phyloP scores from a whole-genome alignment of 208 protist genomes.

The Crithidia fasciculata region DNA sequence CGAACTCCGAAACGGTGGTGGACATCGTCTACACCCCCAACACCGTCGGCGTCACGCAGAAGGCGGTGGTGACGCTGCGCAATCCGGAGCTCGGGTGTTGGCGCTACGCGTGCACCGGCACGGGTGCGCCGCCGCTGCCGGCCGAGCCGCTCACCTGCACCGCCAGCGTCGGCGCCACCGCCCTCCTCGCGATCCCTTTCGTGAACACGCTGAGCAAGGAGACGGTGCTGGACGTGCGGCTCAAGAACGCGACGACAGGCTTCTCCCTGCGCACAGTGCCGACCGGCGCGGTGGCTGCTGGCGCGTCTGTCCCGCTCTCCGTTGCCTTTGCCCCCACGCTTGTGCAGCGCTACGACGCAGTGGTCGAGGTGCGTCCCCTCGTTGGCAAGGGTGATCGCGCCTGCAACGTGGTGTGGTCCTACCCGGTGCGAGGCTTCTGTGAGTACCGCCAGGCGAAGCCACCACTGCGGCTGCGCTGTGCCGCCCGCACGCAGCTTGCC shows the following conservation, averaged over 20 bases:
- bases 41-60: conserved; percentile 60
- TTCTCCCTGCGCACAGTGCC: conserved; percentile 40
- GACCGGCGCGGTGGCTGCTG: conserved; percentile 39
- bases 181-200: conserved; percentile 58
- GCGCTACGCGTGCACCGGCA: conserved; percentile 78
- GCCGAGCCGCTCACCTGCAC: conserved; percentile 51
- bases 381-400: conserved; percentile 19
- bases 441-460: conserved; percentile 68
- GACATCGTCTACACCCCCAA: conserved; percentile 85
- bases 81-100: conserved; percentile 79
- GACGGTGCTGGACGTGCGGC: conserved; percentile 38
- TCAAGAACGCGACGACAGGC: conserved; percentile 38
- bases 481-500: conserved; percentile 59
- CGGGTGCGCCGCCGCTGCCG: conserved; percentile 58
- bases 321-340: conserved; percentile 67
- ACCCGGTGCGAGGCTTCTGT: conserved; percentile 74
- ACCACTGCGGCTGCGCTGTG: conserved; percentile 60
- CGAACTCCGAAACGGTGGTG: conserved; percentile 58
- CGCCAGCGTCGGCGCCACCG: conserved; percentile 52
- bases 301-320: conserved; percentile 44
- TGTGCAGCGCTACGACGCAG: conserved; percentile 66
- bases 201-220: conserved; percentile 77
- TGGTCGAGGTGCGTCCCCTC: conserved; percentile 61
- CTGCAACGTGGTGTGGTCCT: conserved; percentile 76
- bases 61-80: conserved; percentile 57